These are phyloP conservation scores for Micractinium conductrix DNA, from an alignment of 139 green algal species.

Conservation along the genomic window DNA sequence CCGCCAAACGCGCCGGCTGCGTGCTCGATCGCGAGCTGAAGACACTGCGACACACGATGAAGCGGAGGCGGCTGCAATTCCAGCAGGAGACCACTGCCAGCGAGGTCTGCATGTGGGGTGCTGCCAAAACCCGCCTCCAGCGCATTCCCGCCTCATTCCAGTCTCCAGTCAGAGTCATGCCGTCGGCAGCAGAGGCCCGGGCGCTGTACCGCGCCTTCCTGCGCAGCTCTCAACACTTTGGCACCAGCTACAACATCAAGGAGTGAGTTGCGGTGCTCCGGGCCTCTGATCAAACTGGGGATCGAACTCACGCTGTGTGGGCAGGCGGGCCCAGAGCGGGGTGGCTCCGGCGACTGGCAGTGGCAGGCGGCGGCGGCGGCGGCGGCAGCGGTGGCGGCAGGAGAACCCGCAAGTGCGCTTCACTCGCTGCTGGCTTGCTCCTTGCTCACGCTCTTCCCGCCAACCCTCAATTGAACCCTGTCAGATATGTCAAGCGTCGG, in stretches of 20 bases:
- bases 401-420: background rate
- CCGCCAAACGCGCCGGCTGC: too few relatives aligned
- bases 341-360: too few relatives aligned
- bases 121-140: too few relatives aligned
- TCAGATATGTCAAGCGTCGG: constrained; percentile 72
- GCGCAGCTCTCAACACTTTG: constrained; percentile 15
- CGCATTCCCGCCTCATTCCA: too few relatives aligned
- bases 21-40: too few relatives aligned
- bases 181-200: constrained; percentile 7
- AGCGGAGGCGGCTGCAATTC: too few relatives aligned
- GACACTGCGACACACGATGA: too few relatives aligned
- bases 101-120: too few relatives aligned
- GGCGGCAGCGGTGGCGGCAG: background rate
- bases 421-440: background rate
- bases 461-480: background rate
- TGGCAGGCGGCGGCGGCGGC: background rate
- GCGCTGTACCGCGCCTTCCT: constrained; percentile 33
- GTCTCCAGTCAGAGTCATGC: too few relatives aligned
- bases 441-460: background rate
- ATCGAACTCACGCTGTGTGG: background rate
- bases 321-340: too few relatives aligned
- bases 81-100: too few relatives aligned
- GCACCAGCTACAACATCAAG: constrained; percentile 79
- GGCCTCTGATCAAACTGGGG: background rate
- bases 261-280: constrained; percentile 48